A percentile compares a stretch with the other conserved stretches of the same genome.
Evolutionary conservation across 1,139 yeast genomes (phyloP).

Genomic region (Taiozyma onychis): DNA sequence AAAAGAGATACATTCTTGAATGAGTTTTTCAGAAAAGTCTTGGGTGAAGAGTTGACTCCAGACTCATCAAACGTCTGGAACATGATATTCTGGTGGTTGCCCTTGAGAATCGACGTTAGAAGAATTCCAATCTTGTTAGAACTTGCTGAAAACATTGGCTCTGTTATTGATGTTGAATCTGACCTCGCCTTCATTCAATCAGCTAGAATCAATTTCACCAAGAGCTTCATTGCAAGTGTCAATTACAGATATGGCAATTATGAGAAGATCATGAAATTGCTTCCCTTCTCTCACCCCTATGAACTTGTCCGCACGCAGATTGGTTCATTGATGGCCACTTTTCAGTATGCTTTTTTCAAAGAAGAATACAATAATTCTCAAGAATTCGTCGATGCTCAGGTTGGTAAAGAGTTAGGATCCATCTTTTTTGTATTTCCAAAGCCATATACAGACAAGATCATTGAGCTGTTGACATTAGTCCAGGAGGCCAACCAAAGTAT

Average conservation of each 20-base stretch:
- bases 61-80: constrained; percentile 77
- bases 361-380: constrained; percentile 42
- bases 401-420: constrained; percentile 31
- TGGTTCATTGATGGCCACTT: constrained; percentile 56
- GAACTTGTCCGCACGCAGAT: constrained; percentile 70
- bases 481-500: constrained; percentile 39
- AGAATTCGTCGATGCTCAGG: constrained; percentile 38
- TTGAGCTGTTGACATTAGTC: constrained; percentile 36
- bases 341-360: constrained; percentile 48
- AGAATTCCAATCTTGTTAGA: constrained; percentile 52
- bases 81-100: constrained; percentile 70
- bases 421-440: constrained; percentile 25
- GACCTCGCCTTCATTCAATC: constrained; percentile 68
- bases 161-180: constrained; percentile 44
- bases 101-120: constrained; percentile 60
- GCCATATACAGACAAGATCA: constrained; percentile 26
- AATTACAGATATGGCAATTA: constrained; percentile 57
- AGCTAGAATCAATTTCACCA: constrained; percentile 53
- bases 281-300: constrained; percentile 57
- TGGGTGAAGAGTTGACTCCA: constrained; percentile 63
- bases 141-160: constrained; percentile 36
- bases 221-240: constrained; percentile 47
- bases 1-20: constrained; percentile 44
- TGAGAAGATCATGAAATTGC: constrained; percentile 40
- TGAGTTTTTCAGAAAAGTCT: constrained; percentile 39